These are phyloP conservation scores for Ustilago shanxiensis DNA, from an alignment of 1,284 basidiomycete genomes.

Conservation along the genomic window DNA sequence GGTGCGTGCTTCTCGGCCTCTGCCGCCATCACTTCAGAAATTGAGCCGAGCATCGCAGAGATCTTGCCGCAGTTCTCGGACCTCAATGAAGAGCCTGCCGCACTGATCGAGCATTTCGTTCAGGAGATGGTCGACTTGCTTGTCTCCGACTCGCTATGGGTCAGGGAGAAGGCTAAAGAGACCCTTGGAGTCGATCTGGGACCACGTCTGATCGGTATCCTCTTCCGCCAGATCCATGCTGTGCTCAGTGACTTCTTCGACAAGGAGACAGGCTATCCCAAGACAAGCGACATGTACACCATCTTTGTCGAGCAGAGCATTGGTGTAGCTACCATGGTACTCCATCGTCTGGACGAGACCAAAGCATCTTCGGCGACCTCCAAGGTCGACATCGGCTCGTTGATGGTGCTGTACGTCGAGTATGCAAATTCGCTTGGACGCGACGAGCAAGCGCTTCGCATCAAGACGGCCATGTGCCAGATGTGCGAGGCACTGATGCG, in stretches of 20 bases:
- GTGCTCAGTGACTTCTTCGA: conserved; percentile 67
- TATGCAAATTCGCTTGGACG: conserved; percentile 63
- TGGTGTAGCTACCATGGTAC: conserved; percentile 59
- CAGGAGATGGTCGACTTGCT: conserved; percentile 67
- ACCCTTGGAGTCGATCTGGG: conserved; percentile 63
- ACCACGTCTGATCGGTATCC: conserved; percentile 56
- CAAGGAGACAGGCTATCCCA: conserved; percentile 61
- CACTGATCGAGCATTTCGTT: conserved; percentile 57
- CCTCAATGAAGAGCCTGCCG: conserved; percentile 36
- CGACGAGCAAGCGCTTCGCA: conserved; percentile 61
- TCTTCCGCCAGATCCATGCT: conserved; percentile 63
- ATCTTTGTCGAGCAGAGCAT: conserved; percentile 68
- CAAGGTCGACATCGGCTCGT: conserved; percentile 62
- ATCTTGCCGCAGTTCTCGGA: conserved; percentile 40
- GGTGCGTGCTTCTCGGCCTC: conserved; percentile 74
- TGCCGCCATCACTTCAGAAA: conserved; percentile 18
- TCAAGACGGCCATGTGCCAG: conserved; percentile 65
- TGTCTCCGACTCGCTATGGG: conserved; percentile 66
- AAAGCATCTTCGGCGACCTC: conserved; percentile 34
- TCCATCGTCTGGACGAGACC: conserved; percentile 51
- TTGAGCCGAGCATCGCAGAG: conserved; percentile 28
- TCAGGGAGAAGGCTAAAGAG: conserved; percentile 68
- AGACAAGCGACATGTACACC: conserved; percentile 62
- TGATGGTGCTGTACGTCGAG: conserved; percentile 66
- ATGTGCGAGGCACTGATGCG: conserved; percentile 64